Percentiles rank a stretch among this genome's conserved stretches.
Conservation (phyloP, 805 yeast genomes). For the Wickerhamiella azyma region DNA sequence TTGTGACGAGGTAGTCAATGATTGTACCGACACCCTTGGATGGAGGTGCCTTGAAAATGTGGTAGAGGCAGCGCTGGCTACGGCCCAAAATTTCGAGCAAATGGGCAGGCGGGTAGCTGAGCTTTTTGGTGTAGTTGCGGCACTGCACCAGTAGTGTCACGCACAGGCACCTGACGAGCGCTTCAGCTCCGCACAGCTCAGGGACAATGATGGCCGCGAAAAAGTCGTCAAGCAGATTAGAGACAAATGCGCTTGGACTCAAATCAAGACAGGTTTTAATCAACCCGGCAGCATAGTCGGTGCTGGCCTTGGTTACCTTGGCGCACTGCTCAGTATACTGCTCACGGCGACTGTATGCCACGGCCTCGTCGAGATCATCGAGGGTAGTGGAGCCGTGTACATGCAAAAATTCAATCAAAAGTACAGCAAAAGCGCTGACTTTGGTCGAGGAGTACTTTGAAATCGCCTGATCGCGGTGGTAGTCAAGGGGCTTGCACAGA, state of each 20-base stretch:
- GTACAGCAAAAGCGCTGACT: background rate
- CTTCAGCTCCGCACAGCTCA: conserved; percentile 9
- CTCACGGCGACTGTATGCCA: background rate
- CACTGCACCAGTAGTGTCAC: background rate
- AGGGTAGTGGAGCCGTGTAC: conserved; percentile 1
- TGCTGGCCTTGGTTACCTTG: background rate
- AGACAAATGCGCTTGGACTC: background rate
- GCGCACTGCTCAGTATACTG: background rate
- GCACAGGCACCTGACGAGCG: conserved; percentile 6
- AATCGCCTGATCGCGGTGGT: conserved; percentile 2
- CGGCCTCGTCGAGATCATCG: conserved; percentile 7
- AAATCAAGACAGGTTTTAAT: background rate
- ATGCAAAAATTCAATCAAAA: conserved; percentile 1
- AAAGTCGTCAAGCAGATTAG: conserved; percentile 7
- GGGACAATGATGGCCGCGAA: conserved; percentile 2
- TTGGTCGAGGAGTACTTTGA: conserved; percentile 3
- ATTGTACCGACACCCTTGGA: conserved; percentile 1
- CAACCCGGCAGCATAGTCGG: background rate
- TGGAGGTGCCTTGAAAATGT: background rate
- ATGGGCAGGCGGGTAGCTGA: conserved; percentile 4
- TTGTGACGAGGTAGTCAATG: conserved; percentile 2
- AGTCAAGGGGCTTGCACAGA: conserved; percentile 2
- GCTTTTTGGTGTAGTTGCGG: background rate
- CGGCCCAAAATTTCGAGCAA: conserved; percentile 5
- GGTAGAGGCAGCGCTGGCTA: conserved; percentile 5